Evolutionary conservation across 768 basidiomycete species (phyloP), one percentile per base, ranked within the genome.

Genomic region (Amylocystis lapponica): DNA sequence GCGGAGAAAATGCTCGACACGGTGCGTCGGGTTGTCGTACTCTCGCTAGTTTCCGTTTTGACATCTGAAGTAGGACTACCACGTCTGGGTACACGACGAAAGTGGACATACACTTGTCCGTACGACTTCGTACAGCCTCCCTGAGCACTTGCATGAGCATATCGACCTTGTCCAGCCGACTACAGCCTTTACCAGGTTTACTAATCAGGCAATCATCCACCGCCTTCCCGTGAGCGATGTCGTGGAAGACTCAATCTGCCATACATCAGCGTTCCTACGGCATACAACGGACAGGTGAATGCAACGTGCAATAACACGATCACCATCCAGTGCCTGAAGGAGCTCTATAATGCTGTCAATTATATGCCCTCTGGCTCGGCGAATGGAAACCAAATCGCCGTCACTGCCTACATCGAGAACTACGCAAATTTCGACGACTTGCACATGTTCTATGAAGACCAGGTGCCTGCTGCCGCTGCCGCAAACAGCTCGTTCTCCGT

Each of bases 1-100:
- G 84, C 78, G 0, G 85, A 88, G 59, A 63, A 75, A 50, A 80
- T 88, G 76, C 69, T 88, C n/a, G 65, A 77, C 53, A 81, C 86
- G 35, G 83, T 83, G 52, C 53, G 74, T 31, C 25, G 36, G 16
- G 36, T 27, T 14, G 16, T 13, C 6, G 23, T 8, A 16, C 3
- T 9, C 5, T 33, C 30, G 3, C 13, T 30, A 16, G 13, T 2
- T 14, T 9, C 7, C 26, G 26, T 8, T 9, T 1, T 25, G 3
- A 7, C 4, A 19, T 27, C 16, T 21, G 6, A 23, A 34, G 16
- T 48, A 85, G 81, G 76, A 72, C 52, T 88, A 84, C 53, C 64
- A 77, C 45, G 57, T 81, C 29, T 88, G 78, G 72, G 66, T 71
- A 41, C 76, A 86, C 55, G 56, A 60, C 9, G 62, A 64, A 17